Conservation (phyloP, 2,329 filamentous ascomycete genomes). For the Ceratocystis diversiconidia region DNA sequence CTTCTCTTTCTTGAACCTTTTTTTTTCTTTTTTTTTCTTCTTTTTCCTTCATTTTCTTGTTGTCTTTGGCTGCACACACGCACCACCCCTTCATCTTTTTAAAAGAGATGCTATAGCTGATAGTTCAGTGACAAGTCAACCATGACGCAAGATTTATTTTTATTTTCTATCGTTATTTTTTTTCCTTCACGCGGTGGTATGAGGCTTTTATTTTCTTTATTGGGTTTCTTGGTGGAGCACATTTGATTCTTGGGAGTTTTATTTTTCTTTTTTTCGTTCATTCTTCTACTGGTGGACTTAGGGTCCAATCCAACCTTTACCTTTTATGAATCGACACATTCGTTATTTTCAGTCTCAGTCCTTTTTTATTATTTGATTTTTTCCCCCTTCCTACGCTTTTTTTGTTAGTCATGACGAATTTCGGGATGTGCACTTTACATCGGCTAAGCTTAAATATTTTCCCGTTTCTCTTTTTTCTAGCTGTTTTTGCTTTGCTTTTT, state of each 20-base stretch:
- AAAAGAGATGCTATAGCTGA: not conserved
- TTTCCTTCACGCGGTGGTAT: constrained; percentile 16
- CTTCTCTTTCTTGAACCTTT: not conserved
- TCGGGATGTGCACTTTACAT: constrained; percentile 5
- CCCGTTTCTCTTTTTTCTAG: not conserved
- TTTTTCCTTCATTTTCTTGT: constrained; percentile 8
- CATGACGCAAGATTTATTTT: not conserved
- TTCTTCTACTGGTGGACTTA: constrained; percentile 4
- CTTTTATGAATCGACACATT: constrained; percentile 9
- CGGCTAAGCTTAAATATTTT: constrained; percentile 9
- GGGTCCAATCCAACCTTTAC: constrained; percentile 5
- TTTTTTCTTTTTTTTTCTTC: not conserved
- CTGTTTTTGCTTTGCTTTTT: not conserved
- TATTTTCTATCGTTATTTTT: constrained; percentile 12
- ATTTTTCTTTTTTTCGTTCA: constrained; percentile 4
- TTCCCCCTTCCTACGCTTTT: not conserved
- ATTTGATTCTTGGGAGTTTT: constrained; percentile 13
- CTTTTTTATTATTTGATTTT: constrained; percentile 5
- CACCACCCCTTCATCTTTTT: not conserved
- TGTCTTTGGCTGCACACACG: not conserved
- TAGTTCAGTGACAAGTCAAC: not conserved
- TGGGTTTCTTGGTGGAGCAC: constrained; percentile 12
- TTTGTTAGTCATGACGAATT: constrained; percentile 9
- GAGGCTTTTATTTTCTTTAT: constrained; percentile 12
- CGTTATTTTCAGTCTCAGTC: constrained; percentile 5